Evolutionary conservation across 305 asterid species (phyloP).

Genomic region (Fraxinus platypoda): DNA sequence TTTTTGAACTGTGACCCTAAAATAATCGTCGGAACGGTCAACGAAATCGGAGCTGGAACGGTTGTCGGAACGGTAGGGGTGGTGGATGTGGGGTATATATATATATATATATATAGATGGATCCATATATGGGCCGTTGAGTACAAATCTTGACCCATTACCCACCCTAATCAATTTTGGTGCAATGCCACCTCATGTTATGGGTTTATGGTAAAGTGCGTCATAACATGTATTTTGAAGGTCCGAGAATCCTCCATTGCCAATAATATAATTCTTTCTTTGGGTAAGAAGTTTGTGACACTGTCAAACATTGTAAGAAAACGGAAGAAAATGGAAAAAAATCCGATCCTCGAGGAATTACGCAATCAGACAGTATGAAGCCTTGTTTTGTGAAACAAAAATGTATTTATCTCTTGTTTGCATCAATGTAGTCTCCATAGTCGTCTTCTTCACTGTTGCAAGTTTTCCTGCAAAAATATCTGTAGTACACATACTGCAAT

Average conservation of each 20-base stretch:
- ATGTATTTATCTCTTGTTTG: conserved; percentile 13
- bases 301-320: background rate
- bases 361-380: too few relatives aligned
- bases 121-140: too few relatives aligned
- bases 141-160: too few relatives aligned
- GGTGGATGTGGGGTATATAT: too few relatives aligned
- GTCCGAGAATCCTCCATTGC: background rate
- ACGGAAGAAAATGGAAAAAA: background rate
- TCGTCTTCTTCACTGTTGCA: conserved; percentile 28
- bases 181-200: background rate
- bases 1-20: too few relatives aligned
- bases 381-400: background rate
- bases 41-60: too few relatives aligned
- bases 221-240: too few relatives aligned
- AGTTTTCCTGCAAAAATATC: conserved; percentile 31
- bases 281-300: background rate
- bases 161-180: too few relatives aligned
- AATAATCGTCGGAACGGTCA: too few relatives aligned
- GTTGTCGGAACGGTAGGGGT: too few relatives aligned
- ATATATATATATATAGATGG: too few relatives aligned
- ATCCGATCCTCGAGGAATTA: background rate
- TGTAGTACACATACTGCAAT: conserved; percentile 71
- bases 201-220: background rate
- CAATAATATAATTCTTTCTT: background rate
- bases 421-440: conserved; percentile 31